A percentile compares a stretch with the other conserved stretches of the same genome.
Conservation (phyloP, 805 yeast species). For the Starmera dryadoides region DNA sequence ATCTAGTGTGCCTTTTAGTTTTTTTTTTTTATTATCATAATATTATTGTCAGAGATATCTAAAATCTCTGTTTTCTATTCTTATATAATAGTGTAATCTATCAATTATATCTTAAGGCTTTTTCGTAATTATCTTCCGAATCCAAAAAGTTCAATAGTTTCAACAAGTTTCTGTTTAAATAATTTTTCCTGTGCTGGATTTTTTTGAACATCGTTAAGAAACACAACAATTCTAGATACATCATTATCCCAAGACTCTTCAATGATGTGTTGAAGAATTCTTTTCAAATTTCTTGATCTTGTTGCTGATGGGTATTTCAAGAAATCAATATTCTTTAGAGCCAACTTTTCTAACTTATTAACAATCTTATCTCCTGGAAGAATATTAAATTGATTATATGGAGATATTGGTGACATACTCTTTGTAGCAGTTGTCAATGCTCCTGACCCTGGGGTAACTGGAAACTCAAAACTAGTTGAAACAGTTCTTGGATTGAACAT, state of each 20-base stretch:
- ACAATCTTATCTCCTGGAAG: slow-evolving; percentile 5
- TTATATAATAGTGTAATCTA: too few relatives aligned
- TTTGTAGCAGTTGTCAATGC: not conserved
- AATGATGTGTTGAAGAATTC: slow-evolving; percentile 27
- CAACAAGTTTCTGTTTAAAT: slow-evolving; percentile 10
- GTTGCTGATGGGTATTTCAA: slow-evolving; percentile 25
- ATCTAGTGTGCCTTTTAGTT: too few relatives aligned
- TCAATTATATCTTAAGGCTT: too few relatives aligned
- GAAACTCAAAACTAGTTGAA: not conserved
- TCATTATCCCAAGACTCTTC: slow-evolving; percentile 29
- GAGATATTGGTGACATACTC: too few relatives aligned
- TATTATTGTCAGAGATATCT: too few relatives aligned
- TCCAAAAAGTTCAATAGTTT: slow-evolving; percentile 18
- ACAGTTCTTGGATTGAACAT: too few relatives aligned
- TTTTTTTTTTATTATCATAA: too few relatives aligned
- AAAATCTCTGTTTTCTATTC: too few relatives aligned
- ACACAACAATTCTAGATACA: slow-evolving; percentile 1
- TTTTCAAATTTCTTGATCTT: slow-evolving; percentile 22
- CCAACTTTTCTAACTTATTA: slow-evolving; percentile 19
- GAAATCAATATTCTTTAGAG: slow-evolving; percentile 24
- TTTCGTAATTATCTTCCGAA: slow-evolving; percentile 12
- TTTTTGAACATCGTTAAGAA: slow-evolving; percentile 3
- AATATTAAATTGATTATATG: not conserved
- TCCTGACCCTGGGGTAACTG: not conserved
- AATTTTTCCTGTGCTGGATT: slow-evolving; percentile 6